Base-by-base conservation (phyloP, 2,329 filamentous ascomycete species). In the Colletotrichum costaricense region DNA sequence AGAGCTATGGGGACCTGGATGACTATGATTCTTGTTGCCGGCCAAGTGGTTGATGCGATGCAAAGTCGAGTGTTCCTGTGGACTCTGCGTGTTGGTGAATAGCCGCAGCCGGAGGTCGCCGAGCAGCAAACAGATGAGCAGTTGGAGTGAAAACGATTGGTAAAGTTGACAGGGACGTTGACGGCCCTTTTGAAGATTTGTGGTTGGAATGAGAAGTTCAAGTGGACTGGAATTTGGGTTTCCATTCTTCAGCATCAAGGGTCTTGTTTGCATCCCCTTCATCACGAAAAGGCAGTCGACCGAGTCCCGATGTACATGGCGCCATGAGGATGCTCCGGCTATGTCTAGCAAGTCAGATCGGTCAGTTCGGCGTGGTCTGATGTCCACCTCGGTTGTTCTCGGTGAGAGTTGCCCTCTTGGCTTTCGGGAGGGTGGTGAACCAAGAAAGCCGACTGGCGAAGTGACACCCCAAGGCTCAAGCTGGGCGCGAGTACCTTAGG, bases 321-420 rank as follows among this genome's bases (percentile, higher is more conserved):
- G 2, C 2, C 38, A 26, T 66, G 62, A 66, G 46, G 56, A 49
- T 38, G 38, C 38, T n/a, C 67, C 71, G 71, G 71, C 71, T 73
- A 71, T 66, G 67, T 7, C 71, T 66, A 49, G 62, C 71, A 52
- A 71, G 71, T 73, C 67, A 63, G 8, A 66, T 57, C 49, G 6
- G 30, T 55, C 28, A 28, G 22, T 63, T 42, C 26, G 62, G 62
- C 46, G 60, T 71, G 56, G 71, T 35, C 56, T 71, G 67, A 66
- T 66, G 35, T 33, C 62, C 71, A 72, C 70, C 67, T 71, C 71
- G 71, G 71, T 12, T 73, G 70, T 70, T 35, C 56, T 71, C 71
- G 71, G 71, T 73, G 71, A 73, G 54, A 19, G 26, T 35, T 66
- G 46, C 54, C 38, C 6, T 42, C 38, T 42, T 42, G 38, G 38